Conservation (phyloP, 75 land plant genomes). For the Pinus albicaulis region DNA sequence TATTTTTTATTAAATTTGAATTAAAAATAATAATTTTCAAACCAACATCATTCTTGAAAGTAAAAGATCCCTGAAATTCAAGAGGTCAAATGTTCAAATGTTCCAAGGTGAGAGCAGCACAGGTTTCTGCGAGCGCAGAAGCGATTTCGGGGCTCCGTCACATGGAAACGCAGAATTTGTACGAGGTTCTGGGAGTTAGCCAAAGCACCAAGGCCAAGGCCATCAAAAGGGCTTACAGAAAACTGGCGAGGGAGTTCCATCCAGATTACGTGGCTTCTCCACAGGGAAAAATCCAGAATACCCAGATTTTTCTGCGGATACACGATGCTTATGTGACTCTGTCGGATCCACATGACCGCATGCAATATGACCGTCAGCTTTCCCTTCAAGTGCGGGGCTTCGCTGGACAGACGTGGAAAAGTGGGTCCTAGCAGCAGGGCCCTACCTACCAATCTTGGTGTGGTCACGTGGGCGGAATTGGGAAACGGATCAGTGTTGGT, state of each 20-base stretch:
- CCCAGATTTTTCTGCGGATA: conserved; percentile 16
- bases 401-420: not conserved
- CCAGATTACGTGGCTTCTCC: conserved; percentile 9
- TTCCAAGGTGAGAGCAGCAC: not conserved
- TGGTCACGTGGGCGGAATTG: conserved; percentile 8
- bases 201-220: conserved; percentile 18
- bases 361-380: conserved; percentile 10
- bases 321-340: conserved; percentile 11
- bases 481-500: conserved; percentile 26
- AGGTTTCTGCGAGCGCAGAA: not conserved
- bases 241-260: conserved; percentile 11
- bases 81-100: too few species aligned
- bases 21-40: too few species aligned
- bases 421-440: not conserved
- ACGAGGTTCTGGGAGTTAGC: conserved; percentile 25
- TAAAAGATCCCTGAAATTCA: too few species aligned
- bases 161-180: conserved; percentile 13
- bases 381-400: not conserved
- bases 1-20: too few species aligned
- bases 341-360: conserved; percentile 11
- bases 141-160: not conserved
- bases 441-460: not conserved
- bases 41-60: too few species aligned
- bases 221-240: conserved; percentile 22
- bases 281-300: not conserved